Evolutionary conservation across 176 grass and related monocot species (phyloP).

Genomic region (Rhynchospora pubera): DNA sequence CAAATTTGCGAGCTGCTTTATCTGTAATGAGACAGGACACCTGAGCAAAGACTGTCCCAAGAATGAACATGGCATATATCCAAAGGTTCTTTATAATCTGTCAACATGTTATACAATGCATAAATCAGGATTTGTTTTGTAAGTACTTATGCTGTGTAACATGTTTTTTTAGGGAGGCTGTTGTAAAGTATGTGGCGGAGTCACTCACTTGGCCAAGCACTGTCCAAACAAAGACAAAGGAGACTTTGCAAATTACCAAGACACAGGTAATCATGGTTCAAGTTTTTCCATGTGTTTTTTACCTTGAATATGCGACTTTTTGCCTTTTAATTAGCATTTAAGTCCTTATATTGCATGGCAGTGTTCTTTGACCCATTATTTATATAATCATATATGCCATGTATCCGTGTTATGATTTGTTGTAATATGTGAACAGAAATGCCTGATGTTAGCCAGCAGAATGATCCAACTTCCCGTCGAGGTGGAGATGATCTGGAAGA

Average conservation of each 20-base stretch:
- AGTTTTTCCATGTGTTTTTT: not conserved
- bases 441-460: constrained; percentile 16
- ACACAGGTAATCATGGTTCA: constrained; percentile 15
- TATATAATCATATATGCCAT: not conserved
- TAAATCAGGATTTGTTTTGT: not conserved
- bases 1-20: constrained; percentile 88
- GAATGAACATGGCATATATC: constrained; percentile 83
- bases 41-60: constrained; percentile 85
- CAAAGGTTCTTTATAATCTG: constrained; percentile 53
- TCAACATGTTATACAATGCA: not conserved
- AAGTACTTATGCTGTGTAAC: not conserved
- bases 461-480: constrained; percentile 3
- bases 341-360: not conserved
- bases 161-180: constrained; percentile 62
- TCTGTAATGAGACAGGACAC: constrained; percentile 77
- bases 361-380: not conserved
- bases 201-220: constrained; percentile 85
- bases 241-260: constrained; percentile 24
- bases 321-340: not conserved
- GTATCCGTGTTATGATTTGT: constrained; percentile 3
- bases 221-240: constrained; percentile 59
- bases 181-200: constrained; percentile 87
- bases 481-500: constrained; percentile 94
- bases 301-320: constrained; percentile 3
- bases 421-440: constrained; percentile 33